These are phyloP conservation scores for Coniochaeta hoffmannii DNA, from an alignment of 2,329 filamentous ascomycete genomes.

Conservation along the genomic window DNA sequence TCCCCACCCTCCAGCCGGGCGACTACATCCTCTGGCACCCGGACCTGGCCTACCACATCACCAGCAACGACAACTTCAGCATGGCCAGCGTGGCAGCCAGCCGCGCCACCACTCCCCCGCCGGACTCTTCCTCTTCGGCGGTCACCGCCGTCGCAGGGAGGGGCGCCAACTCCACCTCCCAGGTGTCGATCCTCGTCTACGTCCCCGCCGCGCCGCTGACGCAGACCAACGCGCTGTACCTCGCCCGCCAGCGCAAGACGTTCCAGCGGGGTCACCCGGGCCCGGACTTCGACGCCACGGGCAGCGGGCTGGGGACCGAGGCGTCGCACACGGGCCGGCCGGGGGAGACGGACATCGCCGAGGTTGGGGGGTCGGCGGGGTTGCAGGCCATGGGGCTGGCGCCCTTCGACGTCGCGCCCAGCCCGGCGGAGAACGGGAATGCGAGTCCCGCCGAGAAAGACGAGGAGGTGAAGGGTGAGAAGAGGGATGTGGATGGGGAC, in stretches of 20 bases:
- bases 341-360: conserved; percentile 42
- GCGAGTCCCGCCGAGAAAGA: conserved; percentile 4
- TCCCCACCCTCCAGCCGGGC: conserved; percentile 45
- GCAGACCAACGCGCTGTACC: conserved; percentile 33
- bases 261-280: conserved; percentile 29
- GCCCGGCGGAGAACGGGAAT: conserved; percentile 17
- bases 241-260: conserved; percentile 31
- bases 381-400: conserved; percentile 52
- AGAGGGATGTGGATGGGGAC: conserved; percentile 20
- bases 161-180: conserved; percentile 12
- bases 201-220: conserved; percentile 43
- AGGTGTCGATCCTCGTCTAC: conserved; percentile 44
- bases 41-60: conserved; percentile 49
- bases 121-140: conserved; percentile 5
- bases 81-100: conserved; percentile 32
- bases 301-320: conserved; percentile 41
- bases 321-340: conserved; percentile 40
- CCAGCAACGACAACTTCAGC: conserved; percentile 44
- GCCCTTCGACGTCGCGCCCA: conserved; percentile 38
- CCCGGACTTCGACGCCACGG: conserved; percentile 49
- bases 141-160: conserved; percentile 1
- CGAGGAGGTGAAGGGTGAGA: conserved; percentile 6
- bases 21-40: conserved; percentile 55
- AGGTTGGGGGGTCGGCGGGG: conserved; percentile 40
- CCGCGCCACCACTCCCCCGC: conserved; percentile 24